phyloP scores from a whole-genome alignment of 257 asterid genomes.

The Misopates orontium region DNA sequence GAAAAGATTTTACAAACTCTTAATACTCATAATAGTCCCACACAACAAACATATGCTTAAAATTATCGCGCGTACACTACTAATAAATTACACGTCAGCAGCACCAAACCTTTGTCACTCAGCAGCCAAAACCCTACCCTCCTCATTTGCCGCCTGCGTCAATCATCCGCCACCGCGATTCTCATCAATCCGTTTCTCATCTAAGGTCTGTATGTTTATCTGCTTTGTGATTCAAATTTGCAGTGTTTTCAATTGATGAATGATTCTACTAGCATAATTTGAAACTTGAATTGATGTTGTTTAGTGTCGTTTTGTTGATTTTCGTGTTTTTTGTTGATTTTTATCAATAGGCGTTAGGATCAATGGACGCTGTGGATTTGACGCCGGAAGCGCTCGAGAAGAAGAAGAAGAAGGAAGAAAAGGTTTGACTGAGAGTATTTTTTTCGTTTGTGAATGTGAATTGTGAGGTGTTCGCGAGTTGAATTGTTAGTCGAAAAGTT shows the following conservation, averaged over 20 bases:
- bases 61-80: neutral
- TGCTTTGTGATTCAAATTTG: no score
- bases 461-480: neutral
- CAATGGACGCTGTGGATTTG: conserved; percentile 48
- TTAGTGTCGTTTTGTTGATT: neutral
- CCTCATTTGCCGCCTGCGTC: no score
- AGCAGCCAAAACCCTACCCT: no score
- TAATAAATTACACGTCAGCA: neutral
- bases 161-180: no score
- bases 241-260: no score
- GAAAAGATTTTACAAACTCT: no score
- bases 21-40: no score
- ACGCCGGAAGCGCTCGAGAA: conserved; percentile 78
- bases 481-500: conserved; percentile 6
- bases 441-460: neutral
- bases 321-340: neutral
- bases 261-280: no score
- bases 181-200: no score
- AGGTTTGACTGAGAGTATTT: conserved; percentile 41
- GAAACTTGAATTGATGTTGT: no score
- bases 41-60: no score
- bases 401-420: conserved; percentile 95
- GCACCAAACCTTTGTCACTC: neutral
- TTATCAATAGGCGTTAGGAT: conserved; percentile 30
- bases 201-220: no score